Conservation (phyloP, 2,329 filamentous ascomycete genomes). For the Colletotrichum sp. region DNA sequence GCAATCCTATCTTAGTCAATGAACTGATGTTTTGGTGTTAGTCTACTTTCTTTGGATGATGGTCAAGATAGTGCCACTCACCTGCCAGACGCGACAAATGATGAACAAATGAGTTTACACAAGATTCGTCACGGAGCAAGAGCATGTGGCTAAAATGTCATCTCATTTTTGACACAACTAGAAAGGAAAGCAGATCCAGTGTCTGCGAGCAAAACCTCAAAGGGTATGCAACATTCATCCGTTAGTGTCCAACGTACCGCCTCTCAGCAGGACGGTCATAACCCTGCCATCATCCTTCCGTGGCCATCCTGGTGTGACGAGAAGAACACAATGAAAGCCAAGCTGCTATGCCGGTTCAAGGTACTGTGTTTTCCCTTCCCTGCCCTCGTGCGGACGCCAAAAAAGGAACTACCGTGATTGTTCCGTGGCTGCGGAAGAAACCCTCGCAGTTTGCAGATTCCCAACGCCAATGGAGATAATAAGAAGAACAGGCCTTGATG, state of each 20-base stretch:
- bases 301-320: not conserved
- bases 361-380: constrained; percentile 18
- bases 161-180: not conserved
- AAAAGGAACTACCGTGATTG: not conserved
- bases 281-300: not conserved
- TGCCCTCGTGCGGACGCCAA: not conserved
- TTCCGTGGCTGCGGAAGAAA: not conserved
- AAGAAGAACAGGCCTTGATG: not conserved
- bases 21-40: not conserved
- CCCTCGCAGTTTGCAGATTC: not conserved
- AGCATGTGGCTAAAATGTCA: not conserved
- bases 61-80: not conserved
- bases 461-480: not conserved
- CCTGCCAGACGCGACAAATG: not conserved
- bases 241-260: not conserved
- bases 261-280: not conserved
- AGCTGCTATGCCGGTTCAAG: constrained; percentile 16
- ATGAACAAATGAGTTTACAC: not conserved
- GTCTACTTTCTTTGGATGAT: not conserved
- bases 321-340: constrained; percentile 16
- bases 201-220: not conserved
- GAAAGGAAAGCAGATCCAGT: not conserved
- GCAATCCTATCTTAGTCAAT: not conserved
- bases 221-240: not conserved
- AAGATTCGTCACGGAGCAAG: not conserved